These are phyloP conservation scores for Exophiala alcalophila DNA, from an alignment of 2,329 filamentous ascomycete genomes.

Conservation along the genomic window DNA sequence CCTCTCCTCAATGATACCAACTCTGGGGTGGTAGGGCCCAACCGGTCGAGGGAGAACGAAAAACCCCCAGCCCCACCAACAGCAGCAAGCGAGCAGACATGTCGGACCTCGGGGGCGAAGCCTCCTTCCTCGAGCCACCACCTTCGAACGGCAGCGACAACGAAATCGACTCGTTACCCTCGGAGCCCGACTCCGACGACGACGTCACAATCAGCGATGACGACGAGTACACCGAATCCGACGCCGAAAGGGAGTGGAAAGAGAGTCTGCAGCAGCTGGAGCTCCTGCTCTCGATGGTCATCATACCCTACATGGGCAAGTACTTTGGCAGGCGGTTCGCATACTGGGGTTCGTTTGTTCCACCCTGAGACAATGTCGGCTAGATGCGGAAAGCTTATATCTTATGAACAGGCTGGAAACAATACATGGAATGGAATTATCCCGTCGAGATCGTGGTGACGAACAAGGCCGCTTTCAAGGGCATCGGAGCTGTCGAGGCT, in stretches of 20 bases:
- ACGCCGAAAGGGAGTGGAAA: conserved; percentile 93
- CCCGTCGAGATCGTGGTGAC: conserved; percentile 67
- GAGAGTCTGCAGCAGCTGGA: conserved; percentile 91
- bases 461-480: conserved; percentile 62
- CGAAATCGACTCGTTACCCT: conserved; percentile 46
- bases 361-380: neutral
- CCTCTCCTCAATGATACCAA: too few species aligned
- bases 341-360: conserved; percentile 72
- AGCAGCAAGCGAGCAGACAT: conserved; percentile 13
- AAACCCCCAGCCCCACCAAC: neutral
- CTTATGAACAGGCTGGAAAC: conserved; percentile 70
- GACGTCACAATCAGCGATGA: conserved; percentile 52
- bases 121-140: conserved; percentile 32
- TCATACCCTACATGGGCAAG: conserved; percentile 91
- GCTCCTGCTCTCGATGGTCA: conserved; percentile 86
- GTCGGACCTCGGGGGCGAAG: conserved; percentile 29
- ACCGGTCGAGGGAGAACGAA: conserved; percentile 5
- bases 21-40: too few species aligned
- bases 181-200: conserved; percentile 50
- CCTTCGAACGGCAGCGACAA: conserved; percentile 36
- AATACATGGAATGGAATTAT: conserved; percentile 94
- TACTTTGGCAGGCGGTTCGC: conserved; percentile 92
- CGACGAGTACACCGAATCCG: conserved; percentile 63
- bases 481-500: conserved; percentile 61
- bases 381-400: conserved; percentile 1